Conservation (phyloP, 805 yeast species). For the Monosporozyma siamensis region DNA sequence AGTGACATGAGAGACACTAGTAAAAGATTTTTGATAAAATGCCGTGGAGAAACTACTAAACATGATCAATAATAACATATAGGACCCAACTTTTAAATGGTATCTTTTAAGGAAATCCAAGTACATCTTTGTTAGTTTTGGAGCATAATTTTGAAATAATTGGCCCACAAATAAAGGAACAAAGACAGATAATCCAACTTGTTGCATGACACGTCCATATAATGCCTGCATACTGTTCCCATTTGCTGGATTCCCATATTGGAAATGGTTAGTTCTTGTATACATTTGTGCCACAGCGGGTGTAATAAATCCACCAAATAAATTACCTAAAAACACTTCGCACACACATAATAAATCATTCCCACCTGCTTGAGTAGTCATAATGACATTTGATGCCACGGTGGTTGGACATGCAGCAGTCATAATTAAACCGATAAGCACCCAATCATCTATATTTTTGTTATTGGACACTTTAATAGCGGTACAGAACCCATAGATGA, state of each 20-base stretch:
- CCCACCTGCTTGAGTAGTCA: conserved; percentile 82
- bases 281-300: conserved; percentile 79
- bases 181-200: conserved; percentile 74
- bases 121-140: conserved; percentile 33
- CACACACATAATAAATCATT: conserved; percentile 69
- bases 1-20: conserved; percentile 55
- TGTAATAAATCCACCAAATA: conserved; percentile 78
- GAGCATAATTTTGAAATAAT: conserved; percentile 59
- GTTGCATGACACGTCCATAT: conserved; percentile 75
- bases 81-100: conserved; percentile 56
- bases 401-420: conserved; percentile 89
- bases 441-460: conserved; percentile 58
- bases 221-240: conserved; percentile 44
- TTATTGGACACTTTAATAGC: conserved; percentile 56
- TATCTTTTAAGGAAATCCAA: conserved; percentile 17
- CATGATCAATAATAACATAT: conserved; percentile 70
- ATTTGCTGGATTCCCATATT: conserved; percentile 71
- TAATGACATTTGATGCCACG: conserved; percentile 82
- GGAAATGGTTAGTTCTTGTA: conserved; percentile 45
- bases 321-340: conserved; percentile 78
- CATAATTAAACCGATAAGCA: conserved; percentile 70
- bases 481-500: conserved; percentile 61
- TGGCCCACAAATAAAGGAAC: conserved; percentile 88
- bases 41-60: conserved; percentile 81
- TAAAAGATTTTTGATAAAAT: conserved; percentile 72